Conservation (phyloP, 2,329 filamentous ascomycete species). For the Diaporthe citriasiana region DNA sequence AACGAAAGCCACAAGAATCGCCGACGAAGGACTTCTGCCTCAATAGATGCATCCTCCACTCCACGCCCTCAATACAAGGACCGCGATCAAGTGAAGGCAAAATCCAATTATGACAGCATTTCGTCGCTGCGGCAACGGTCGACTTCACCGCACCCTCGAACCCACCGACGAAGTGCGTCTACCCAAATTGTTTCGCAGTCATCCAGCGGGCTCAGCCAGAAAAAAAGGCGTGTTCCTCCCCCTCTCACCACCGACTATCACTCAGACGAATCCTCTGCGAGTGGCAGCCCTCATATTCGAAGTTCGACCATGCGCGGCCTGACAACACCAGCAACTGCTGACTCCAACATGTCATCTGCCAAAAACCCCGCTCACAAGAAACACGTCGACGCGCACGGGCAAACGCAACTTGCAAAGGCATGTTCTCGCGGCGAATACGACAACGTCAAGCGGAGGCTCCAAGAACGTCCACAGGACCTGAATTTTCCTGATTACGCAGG, state of each 20-base stretch:
- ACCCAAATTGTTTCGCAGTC: constrained; percentile 71
- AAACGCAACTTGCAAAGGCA: constrained; percentile 90
- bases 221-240: constrained; percentile 73
- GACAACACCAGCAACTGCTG: constrained; percentile 68
- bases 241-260: constrained; percentile 75
- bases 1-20: constrained; percentile 66
- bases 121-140: constrained; percentile 61
- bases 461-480: constrained; percentile 87
- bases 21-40: constrained; percentile 65
- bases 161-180: constrained; percentile 75
- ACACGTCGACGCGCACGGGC: constrained; percentile 91
- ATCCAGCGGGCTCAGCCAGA: constrained; percentile 68
- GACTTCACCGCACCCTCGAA: constrained; percentile 69
- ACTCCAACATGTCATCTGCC: constrained; percentile 75
- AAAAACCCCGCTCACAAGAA: constrained; percentile 84
- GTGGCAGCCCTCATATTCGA: constrained; percentile 71
- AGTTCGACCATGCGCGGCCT: constrained; percentile 70
- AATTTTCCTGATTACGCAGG: constrained; percentile 93
- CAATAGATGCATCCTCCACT: constrained; percentile 47
- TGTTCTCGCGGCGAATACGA: constrained; percentile 90
- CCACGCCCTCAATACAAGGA: constrained; percentile 44
- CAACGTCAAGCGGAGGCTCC: constrained; percentile 78
- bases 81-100: constrained; percentile 50
- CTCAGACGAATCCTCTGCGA: constrained; percentile 76
- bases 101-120: constrained; percentile 52